phyloP scores from a whole-genome alignment of 352 stramenopile genomes.

The Phytophthora fragariaefolia region DNA sequence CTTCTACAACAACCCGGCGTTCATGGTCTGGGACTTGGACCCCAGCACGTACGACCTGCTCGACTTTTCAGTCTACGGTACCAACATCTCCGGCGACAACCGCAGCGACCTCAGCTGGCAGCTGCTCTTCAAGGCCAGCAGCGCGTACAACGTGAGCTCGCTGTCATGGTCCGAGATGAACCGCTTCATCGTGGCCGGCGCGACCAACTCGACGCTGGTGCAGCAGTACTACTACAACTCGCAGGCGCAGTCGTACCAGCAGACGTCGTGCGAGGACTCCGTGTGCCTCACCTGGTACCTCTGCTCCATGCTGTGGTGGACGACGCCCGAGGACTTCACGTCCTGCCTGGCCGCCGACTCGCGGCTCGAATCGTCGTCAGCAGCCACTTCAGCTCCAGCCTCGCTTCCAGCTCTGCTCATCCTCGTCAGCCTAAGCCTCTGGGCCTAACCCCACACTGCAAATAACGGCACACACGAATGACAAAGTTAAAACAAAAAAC shows the following conservation, averaged over 20 bases:
- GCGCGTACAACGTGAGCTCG: constrained; percentile 56
- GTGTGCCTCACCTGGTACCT: constrained; percentile 65
- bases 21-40: constrained; percentile 86
- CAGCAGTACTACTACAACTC: constrained; percentile 82
- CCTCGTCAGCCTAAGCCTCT: not conserved
- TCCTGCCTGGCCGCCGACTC: constrained; percentile 44
- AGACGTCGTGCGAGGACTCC: constrained; percentile 42
- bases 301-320: constrained; percentile 83
- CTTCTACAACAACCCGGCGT: constrained; percentile 93
- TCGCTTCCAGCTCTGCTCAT: not conserved
- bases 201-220: constrained; percentile 49
- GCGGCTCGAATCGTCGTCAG: constrained; percentile 29
- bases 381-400: not conserved
- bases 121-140: constrained; percentile 59
- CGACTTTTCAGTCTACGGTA: constrained; percentile 76
- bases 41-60: constrained; percentile 68
- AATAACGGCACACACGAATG: not conserved
- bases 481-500: no score
- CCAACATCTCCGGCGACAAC: constrained; percentile 53
- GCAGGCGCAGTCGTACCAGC: constrained; percentile 62
- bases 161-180: constrained; percentile 52
- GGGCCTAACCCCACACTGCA: not conserved
- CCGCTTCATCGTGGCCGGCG: constrained; percentile 48
- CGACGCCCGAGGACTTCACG: constrained; percentile 63
- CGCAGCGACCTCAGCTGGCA: constrained; percentile 54